These are phyloP conservation scores for Solanum bulbocastanum DNA, from an alignment of 257 asterid genomes.

Conservation along the genomic window DNA sequence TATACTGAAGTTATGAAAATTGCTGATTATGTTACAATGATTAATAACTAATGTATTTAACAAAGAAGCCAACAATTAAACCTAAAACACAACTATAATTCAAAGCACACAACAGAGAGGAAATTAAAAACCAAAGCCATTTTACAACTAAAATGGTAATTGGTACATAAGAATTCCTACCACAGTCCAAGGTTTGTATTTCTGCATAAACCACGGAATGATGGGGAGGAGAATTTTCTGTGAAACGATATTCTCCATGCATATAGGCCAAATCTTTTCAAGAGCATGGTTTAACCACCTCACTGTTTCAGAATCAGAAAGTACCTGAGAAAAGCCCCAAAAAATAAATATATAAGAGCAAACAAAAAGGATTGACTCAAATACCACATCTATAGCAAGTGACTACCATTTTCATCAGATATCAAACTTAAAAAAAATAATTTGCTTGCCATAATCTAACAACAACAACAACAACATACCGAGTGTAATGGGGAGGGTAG, in stretches of 20 bases:
- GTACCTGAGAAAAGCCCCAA: conserved; percentile 42
- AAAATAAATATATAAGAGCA: not conserved
- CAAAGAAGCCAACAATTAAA: not conserved
- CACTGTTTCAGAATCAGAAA: conserved; percentile 80
- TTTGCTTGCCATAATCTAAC: not conserved
- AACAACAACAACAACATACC: not conserved
- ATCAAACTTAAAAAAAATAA: not conserved
- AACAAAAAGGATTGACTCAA: not conserved
- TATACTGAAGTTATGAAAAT: not conserved
- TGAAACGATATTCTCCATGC: conserved; percentile 88
- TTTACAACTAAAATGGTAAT: conserved; percentile 7
- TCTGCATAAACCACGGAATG: conserved; percentile 89
- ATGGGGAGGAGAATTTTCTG: conserved; percentile 89
- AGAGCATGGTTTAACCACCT: conserved; percentile 87
- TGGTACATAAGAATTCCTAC: conserved; percentile 13
- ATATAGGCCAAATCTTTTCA: conserved; percentile 87
- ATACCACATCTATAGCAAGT: not conserved
- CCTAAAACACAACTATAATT: not conserved
- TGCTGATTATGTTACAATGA: not conserved
- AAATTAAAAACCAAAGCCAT: not conserved
- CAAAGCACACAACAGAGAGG: not conserved
- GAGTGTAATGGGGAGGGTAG: not conserved
- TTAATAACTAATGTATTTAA: not conserved
- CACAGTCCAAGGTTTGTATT: conserved; percentile 99
- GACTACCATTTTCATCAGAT: not conserved